Evolutionary conservation across 495 filamentous ascomycete genomes (phyloP).

Genomic region (Neurospora sublineolata): DNA sequence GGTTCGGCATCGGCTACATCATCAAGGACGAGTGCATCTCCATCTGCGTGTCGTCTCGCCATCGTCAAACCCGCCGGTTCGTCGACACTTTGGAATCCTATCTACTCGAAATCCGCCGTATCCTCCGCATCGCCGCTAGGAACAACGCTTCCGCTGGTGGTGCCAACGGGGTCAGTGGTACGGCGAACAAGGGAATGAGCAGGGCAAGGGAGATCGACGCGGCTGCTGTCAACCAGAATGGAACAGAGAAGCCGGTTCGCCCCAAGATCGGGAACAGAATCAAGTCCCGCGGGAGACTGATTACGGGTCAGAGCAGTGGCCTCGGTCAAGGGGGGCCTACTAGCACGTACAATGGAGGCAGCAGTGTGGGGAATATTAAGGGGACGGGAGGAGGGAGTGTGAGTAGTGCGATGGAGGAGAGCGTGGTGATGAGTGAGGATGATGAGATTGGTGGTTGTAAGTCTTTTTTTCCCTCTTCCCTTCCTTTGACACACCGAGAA

Average conservation of each 20-base stretch:
- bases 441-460: constrained; percentile 89
- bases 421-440: constrained; percentile 61
- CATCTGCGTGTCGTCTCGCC: constrained; percentile 85
- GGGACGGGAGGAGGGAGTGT: constrained; percentile 30
- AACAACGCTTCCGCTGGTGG: constrained; percentile 17
- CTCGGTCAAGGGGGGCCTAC: constrained; percentile 25
- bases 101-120: constrained; percentile 76
- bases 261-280: constrained; percentile 18
- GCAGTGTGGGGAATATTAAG: not conserved
- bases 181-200: constrained; percentile 13
- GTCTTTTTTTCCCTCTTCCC: constrained; percentile 23
- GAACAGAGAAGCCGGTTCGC: not conserved
- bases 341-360: not conserved
- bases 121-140: constrained; percentile 56
- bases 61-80: constrained; percentile 82
- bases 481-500: too few relatives aligned
- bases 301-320: constrained; percentile 30
- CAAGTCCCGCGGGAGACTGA: constrained; percentile 47
- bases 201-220: constrained; percentile 35
- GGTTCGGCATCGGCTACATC: constrained; percentile 97
- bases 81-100: constrained; percentile 84
- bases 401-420: constrained; percentile 39
- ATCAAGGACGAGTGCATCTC: constrained; percentile 93
- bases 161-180: not conserved
- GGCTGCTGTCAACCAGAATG: not conserved